Percentiles rank a stretch among this genome's conserved stretches.
Conservation (phyloP, 225 moss, liverwort and hornwort species). For the Marchantia paleacea region DNA sequence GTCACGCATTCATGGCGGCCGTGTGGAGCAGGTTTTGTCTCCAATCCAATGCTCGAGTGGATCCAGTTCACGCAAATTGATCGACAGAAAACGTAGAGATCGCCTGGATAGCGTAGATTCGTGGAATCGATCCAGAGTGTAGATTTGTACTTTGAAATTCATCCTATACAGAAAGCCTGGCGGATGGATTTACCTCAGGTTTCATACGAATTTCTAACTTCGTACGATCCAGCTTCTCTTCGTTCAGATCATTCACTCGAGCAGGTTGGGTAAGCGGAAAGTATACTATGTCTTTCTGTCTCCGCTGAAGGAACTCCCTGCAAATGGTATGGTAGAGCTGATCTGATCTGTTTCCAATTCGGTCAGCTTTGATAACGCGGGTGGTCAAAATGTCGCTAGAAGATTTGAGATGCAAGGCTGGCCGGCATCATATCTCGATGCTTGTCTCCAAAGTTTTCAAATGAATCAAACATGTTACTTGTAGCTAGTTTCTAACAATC, state of each 20-base stretch:
- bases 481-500: no score
- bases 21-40: not conserved
- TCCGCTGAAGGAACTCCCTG: not conserved
- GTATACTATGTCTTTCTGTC: conserved; percentile 6
- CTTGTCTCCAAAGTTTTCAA: not conserved
- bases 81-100: not conserved
- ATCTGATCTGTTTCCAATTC: not conserved
- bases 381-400: not conserved
- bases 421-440: not conserved
- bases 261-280: not conserved
- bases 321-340: not conserved
- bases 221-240: not conserved
- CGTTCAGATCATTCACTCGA: not conserved
- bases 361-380: not conserved
- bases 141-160: not conserved
- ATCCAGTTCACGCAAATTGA: not conserved
- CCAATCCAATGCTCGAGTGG: not conserved
- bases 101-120: not conserved
- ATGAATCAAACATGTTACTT: no score
- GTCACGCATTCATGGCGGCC: not conserved
- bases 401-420: not conserved
- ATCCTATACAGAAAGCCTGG: no score
- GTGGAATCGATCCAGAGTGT: not conserved
- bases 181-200: not conserved
- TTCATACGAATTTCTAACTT: not conserved